Evolutionary conservation across 2,329 filamentous ascomycete genomes (phyloP).

Genomic region (Aspergillus brasiliensis): DNA sequence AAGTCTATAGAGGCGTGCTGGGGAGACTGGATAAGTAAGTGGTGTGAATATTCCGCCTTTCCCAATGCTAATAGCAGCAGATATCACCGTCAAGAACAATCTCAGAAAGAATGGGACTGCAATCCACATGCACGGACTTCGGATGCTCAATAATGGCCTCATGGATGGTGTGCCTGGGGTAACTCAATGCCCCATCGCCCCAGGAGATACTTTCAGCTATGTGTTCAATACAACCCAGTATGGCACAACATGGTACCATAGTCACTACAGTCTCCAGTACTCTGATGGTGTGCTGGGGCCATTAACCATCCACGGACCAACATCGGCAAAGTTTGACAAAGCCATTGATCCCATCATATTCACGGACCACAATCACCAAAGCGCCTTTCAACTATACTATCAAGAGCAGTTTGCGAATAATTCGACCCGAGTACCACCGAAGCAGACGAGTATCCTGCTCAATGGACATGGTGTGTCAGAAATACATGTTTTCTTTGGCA

Average conservation of each 20-base stretch:
- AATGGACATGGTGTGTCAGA: neutral
- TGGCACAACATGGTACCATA: slow-evolving; percentile 13
- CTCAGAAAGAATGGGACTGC: slow-evolving; percentile 7
- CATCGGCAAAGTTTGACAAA: slow-evolving; percentile 2
- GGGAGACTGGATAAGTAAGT: slow-evolving; percentile 8
- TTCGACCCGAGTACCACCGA: neutral
- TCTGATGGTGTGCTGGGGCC: slow-evolving; percentile 6
- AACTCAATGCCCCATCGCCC: slow-evolving; percentile 10
- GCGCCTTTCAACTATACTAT: slow-evolving; percentile 8
- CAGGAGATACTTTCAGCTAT: slow-evolving; percentile 4
- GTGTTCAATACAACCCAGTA: slow-evolving; percentile 10
- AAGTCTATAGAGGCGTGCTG: slow-evolving; percentile 4
- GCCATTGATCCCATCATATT: slow-evolving; percentile 8
- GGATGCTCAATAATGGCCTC: neutral
- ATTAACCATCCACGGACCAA: slow-evolving; percentile 10
- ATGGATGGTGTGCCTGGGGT: slow-evolving; percentile 11
- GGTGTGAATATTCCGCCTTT: neutral
- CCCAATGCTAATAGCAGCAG: neutral
- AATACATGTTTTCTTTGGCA: accelerated
- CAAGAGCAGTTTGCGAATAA: slow-evolving; percentile 4
- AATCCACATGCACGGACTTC: slow-evolving; percentile 11
- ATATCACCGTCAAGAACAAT: slow-evolving; percentile 9
- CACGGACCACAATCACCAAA: slow-evolving; percentile 8
- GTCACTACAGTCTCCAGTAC: slow-evolving; percentile 14
- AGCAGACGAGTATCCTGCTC: slow-evolving; percentile 6